These are phyloP conservation scores for Phytopythium cucurbitacearum DNA, from an alignment of 352 stramenopile species.

Conservation along the genomic window DNA sequence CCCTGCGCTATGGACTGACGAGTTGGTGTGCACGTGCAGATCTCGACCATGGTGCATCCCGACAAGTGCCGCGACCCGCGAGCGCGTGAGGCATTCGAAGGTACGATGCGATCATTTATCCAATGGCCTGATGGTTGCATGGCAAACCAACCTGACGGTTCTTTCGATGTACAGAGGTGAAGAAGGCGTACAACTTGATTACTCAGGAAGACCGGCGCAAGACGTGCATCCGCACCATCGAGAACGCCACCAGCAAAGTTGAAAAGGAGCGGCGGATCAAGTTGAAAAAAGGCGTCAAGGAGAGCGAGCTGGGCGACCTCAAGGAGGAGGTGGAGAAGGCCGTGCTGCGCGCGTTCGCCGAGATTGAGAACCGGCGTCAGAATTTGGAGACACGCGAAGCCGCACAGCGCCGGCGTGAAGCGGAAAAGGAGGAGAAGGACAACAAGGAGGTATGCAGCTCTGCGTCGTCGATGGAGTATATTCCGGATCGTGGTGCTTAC, in stretches of 20 bases:
- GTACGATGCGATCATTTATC: conserved; percentile 15
- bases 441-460: conserved; percentile 46
- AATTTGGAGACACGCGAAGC: conserved; percentile 78
- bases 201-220: conserved; percentile 82
- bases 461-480: not conserved
- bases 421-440: conserved; percentile 71
- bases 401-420: conserved; percentile 59
- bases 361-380: conserved; percentile 72
- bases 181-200: conserved; percentile 85
- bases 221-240: conserved; percentile 72
- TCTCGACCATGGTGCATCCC: conserved; percentile 86
- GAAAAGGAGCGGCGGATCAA: conserved; percentile 70
- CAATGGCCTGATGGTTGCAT: conserved; percentile 3
- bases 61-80: conserved; percentile 74
- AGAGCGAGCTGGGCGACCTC: conserved; percentile 57
- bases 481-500: not conserved
- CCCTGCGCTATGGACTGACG: not conserved
- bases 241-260: conserved; percentile 60
- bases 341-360: conserved; percentile 77
- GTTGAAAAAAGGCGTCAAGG: conserved; percentile 81
- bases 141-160: not conserved
- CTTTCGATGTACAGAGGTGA: conserved; percentile 50
- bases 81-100: conserved; percentile 86
- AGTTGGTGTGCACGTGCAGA: conserved; percentile 20
- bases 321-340: conserved; percentile 68